Conservation (phyloP, 176 grass and related monocot species). For the Eragrostis curvula region DNA sequence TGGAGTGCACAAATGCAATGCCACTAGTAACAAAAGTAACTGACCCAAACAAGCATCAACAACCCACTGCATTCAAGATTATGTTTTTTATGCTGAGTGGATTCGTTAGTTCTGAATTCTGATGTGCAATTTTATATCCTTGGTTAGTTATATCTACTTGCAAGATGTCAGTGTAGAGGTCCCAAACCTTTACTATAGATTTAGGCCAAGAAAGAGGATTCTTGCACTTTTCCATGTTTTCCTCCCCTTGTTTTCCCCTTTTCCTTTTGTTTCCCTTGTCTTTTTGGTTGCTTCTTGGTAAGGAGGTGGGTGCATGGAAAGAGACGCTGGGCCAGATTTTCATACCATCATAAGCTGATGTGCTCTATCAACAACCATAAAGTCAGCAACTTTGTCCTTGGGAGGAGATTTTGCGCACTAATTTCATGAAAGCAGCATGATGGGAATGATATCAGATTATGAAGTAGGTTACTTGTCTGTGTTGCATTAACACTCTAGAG, state of each 20-base stretch:
- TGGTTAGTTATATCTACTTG: slow-evolving; percentile 7
- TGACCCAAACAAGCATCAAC: slow-evolving; percentile 8
- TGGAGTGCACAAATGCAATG: background rate
- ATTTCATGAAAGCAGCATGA: slow-evolving; percentile 24
- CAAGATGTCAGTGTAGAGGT: slow-evolving; percentile 12
- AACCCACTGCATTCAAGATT: background rate
- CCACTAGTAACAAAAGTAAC: background rate
- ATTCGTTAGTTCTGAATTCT: background rate
- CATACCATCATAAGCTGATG: slow-evolving; percentile 37
- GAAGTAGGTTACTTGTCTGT: background rate
- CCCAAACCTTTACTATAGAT: slow-evolving; percentile 26
- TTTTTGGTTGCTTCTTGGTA: slow-evolving; percentile 48
- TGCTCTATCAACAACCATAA: slow-evolving; percentile 40
- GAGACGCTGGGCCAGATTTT: slow-evolving; percentile 31
- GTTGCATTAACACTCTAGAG: background rate
- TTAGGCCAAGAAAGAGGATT: slow-evolving; percentile 27
- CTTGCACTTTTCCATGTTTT: slow-evolving; percentile 42
- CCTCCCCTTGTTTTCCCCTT: slow-evolving; percentile 17
- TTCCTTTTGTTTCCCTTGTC: slow-evolving; percentile 11
- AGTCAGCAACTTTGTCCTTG: slow-evolving; percentile 39
- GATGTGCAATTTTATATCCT: background rate
- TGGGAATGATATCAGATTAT: background rate
- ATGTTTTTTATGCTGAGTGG: background rate
- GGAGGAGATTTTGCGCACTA: slow-evolving; percentile 21
- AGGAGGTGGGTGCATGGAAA: slow-evolving; percentile 60